Evolutionary conservation across 2,329 filamentous ascomycete genomes (phyloP).

Genomic region (Colletotrichum karsti): DNA sequence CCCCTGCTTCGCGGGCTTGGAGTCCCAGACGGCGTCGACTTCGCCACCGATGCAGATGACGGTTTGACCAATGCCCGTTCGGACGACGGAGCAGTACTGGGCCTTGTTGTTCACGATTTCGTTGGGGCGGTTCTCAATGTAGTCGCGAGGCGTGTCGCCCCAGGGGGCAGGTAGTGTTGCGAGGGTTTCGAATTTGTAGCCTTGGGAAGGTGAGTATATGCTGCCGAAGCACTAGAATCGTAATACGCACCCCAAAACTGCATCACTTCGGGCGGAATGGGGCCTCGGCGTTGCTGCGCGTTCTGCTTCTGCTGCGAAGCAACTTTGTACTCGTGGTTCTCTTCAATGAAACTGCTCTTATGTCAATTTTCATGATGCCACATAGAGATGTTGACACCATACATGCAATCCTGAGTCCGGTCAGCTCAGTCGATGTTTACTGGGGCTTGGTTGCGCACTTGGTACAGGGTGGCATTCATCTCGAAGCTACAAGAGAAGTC

Average conservation of each 20-base stretch:
- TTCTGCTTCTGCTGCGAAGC: constrained; percentile 67
- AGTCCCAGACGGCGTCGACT: constrained; percentile 92
- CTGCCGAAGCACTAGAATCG: constrained; percentile 13
- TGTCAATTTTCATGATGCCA: constrained; percentile 26
- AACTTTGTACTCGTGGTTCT: constrained; percentile 80
- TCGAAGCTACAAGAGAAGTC: constrained; percentile 71
- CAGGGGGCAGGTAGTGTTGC: constrained; percentile 80
- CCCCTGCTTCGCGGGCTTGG: constrained; percentile 72
- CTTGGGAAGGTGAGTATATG: constrained; percentile 50
- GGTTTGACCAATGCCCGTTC: constrained; percentile 82
- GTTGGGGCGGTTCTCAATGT: constrained; percentile 79
- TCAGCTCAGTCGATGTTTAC: constrained; percentile 28
- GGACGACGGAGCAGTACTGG: constrained; percentile 95
- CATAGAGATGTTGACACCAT: constrained; percentile 35
- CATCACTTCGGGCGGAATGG: constrained; percentile 79
- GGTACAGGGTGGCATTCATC: constrained; percentile 93
- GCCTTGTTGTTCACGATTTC: constrained; percentile 85
- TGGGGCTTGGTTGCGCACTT: constrained; percentile 64
- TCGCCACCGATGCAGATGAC: constrained; percentile 87
- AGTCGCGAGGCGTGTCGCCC: constrained; percentile 75
- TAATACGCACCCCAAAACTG: constrained; percentile 80
- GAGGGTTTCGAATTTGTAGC: constrained; percentile 96
- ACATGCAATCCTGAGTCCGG: constrained; percentile 60
- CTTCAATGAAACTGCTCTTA: constrained; percentile 83
- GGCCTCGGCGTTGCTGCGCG: constrained; percentile 53